phyloP scores from a whole-genome alignment of 805 yeast genomes.

The Blastobotrys chiropterorum region DNA sequence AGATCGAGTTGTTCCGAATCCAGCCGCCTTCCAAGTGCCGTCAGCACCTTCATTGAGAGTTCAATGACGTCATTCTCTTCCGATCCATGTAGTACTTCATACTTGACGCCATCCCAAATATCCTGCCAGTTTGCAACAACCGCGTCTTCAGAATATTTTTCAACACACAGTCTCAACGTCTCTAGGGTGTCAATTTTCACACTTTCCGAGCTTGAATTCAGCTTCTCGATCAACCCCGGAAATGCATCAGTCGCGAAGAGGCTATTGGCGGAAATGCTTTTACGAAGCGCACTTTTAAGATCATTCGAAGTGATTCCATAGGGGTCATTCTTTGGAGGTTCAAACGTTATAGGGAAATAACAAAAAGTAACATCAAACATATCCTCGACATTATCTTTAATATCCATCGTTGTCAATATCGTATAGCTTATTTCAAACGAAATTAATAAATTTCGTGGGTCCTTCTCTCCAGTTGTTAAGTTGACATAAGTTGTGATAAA shows the following conservation, averaged over 20 bases:
- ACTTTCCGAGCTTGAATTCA: slow-evolving; percentile 20
- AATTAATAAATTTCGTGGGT: slow-evolving; percentile 75
- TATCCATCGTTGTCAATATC: slow-evolving; percentile 39
- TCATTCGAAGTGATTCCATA: slow-evolving; percentile 73
- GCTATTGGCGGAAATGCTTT: slow-evolving; percentile 55
- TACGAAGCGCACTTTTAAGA: slow-evolving; percentile 55
- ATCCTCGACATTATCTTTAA: slow-evolving; percentile 47
- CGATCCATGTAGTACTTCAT: slow-evolving; percentile 82
- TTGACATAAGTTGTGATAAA: slow-evolving; percentile 56
- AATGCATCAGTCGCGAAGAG: slow-evolving; percentile 66
- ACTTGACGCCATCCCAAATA: slow-evolving; percentile 84
- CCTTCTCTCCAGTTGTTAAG: slow-evolving; percentile 83
- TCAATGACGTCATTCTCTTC: slow-evolving; percentile 38
- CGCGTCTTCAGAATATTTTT: slow-evolving; percentile 43
- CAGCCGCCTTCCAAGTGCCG: slow-evolving; percentile 38
- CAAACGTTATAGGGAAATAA: slow-evolving; percentile 93
- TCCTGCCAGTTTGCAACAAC: slow-evolving; percentile 59
- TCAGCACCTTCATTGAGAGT: slow-evolving; percentile 41
- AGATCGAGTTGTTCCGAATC: slow-evolving; percentile 32
- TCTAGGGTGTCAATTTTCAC: slow-evolving; percentile 62
- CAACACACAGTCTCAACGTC: slow-evolving; percentile 54
- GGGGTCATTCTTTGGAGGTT: slow-evolving; percentile 84
- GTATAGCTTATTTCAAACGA: slow-evolving; percentile 54
- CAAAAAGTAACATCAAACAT: slow-evolving; percentile 87
- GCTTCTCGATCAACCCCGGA: slow-evolving; percentile 57